Conservation (phyloP, 805 yeast species). For the Citeromyces nyonsensis region DNA sequence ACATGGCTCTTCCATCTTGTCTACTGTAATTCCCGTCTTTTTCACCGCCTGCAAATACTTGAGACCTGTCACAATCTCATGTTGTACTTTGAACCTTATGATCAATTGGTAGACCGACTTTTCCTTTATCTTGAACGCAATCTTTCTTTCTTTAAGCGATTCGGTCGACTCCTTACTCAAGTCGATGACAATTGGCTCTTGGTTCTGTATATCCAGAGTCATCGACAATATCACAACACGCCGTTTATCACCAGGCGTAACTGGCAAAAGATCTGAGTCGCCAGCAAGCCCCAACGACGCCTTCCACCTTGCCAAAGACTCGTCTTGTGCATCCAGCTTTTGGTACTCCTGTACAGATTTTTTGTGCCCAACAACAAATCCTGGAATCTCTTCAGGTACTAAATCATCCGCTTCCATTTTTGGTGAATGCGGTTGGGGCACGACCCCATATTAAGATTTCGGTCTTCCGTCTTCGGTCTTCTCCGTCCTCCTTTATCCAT, state of each 20-base stretch:
- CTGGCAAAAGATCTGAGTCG: conserved; percentile 34
- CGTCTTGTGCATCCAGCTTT: conserved; percentile 78
- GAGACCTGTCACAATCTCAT: conserved; percentile 82
- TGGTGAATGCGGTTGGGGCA: no score
- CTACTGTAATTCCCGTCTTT: conserved; percentile 79
- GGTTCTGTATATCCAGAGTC: conserved; percentile 54
- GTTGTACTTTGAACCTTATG: conserved; percentile 74
- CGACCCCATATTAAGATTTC: no score
- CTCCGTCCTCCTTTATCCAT: not conserved
- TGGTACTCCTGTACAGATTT: conserved; percentile 77
- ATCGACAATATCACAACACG: conserved; percentile 70
- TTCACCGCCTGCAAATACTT: conserved; percentile 74
- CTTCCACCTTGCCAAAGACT: conserved; percentile 84
- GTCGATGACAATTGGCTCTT: conserved; percentile 52
- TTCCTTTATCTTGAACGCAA: conserved; percentile 67
- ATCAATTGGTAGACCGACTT: conserved; percentile 56
- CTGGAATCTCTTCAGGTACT: conserved; percentile 45
- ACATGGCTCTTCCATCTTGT: conserved; percentile 72
- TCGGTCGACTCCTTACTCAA: conserved; percentile 49
- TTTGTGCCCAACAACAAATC: conserved; percentile 50
- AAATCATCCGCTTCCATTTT: conserved; percentile 29
- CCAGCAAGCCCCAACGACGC: conserved; percentile 67
- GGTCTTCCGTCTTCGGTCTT: not conserved
- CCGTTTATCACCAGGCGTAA: conserved; percentile 56
- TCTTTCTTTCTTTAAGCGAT: conserved; percentile 30